phyloP scores from a whole-genome alignment of 805 yeast genomes.

The Yarrowia sp. region DNA sequence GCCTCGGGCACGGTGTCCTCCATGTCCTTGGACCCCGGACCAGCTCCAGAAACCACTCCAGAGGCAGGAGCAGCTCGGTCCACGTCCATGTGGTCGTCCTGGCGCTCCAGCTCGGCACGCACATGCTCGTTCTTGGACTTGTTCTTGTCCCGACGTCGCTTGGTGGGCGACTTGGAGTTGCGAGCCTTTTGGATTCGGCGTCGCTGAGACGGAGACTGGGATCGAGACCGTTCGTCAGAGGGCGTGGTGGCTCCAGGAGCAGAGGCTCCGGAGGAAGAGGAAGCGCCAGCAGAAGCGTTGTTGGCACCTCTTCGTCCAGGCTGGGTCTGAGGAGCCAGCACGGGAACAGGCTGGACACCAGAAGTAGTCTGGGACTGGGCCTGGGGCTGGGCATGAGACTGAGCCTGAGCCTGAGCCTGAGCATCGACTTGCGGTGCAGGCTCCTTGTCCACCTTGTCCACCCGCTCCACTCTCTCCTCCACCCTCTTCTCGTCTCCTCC shows the following conservation, averaged over 20 bases:
- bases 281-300: neutral
- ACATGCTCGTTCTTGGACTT: conserved; percentile 33
- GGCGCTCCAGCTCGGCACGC: conserved; percentile 23
- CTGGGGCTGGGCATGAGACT: neutral
- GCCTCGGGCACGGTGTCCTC: conserved; percentile 16
- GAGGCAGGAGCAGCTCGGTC: neutral
- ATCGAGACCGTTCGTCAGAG: conserved; percentile 36
- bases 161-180: conserved; percentile 25
- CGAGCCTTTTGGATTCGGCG: conserved; percentile 36
- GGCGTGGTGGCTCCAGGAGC: neutral
- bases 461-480: neutral
- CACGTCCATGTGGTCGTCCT: conserved; percentile 28
- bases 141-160: conserved; percentile 34
- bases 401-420: neutral
- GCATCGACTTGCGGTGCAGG: no score
- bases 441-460: neutral
- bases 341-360: neutral
- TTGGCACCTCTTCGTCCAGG: neutral
- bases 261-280: neutral
- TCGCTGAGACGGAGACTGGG: conserved; percentile 36
- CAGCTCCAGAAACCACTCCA: neutral
- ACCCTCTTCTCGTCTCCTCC: neutral
- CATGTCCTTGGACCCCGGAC: conserved; percentile 3
- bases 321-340: neutral
- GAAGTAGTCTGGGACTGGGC: neutral